Base-by-base conservation (phyloP, 352 stramenopile genomes). In the Globisporangium nodosum region DNA sequence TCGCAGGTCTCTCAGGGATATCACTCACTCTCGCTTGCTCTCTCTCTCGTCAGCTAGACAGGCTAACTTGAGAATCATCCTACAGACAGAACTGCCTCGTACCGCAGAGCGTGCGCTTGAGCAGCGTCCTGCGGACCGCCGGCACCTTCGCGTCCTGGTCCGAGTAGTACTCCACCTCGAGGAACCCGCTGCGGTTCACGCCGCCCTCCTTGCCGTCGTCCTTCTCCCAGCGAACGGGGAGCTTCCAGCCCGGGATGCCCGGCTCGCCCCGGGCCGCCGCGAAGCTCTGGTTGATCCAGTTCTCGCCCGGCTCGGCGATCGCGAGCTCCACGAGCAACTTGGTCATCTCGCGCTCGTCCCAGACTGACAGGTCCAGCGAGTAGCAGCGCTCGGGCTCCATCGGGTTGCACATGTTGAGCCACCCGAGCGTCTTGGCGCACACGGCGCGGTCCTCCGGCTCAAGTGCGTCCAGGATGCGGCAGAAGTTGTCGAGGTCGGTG, bases 251-350 rank as follows among this genome's bases (percentile, higher is more conserved):
- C 5, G 84, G 84, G 45, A 93, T 75, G 11, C 76, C 77, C 11
- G 72, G 65, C 53, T 91, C 84, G 2, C 74, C 77, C 13, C 65
- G 46, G 13, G 73, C 61, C 31, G 69, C 46, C 4, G 77, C 67
- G 59, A 90, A 93, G 54, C 68, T 83, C 66, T 93, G 81, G 56
- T 90, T 88, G 60, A 90, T 71, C 84, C 84, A 93, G 60, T 93
- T 93, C 59, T 93, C 84, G 0, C 84, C 82, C 11, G 84, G 84
- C 48, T 94, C 84, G 3, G 72, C 71, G 56, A 91, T 88, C n/a
- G 85, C 82, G 33, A 92, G 64, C 33, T 80, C 70, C 51, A 94
- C 83, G 13, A 92, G 77, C 43, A 92, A 61, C 60, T 92, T 92
- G 47, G 79, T 84, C 68, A 88, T 80, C 60, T 92, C 82, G 11